Base-by-base conservation (phyloP, 2,329 filamentous ascomycete species). In the Cordyceps tenuipes region DNA sequence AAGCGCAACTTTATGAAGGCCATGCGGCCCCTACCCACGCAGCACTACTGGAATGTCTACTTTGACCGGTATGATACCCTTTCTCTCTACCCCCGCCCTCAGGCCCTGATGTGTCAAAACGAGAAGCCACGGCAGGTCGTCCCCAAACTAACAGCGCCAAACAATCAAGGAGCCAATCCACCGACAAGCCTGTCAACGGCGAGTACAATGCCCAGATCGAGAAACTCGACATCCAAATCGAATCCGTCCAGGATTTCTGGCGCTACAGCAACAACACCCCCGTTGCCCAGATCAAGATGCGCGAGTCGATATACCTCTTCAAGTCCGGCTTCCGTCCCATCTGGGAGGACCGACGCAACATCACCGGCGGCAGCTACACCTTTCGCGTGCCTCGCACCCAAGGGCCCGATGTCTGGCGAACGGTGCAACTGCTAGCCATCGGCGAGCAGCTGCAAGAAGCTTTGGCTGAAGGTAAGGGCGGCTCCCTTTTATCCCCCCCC, bases 331-430 rank as follows among this genome's bases (percentile, higher is more conserved):
- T 90, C 73, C 82, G 82, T 64, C 89, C 89, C 60, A 77, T 91
- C 66, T 91, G 88, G 88, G 89, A 91, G 75, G 93, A 97, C 71
- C 84, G 89, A 46, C 86, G 94, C 68, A 97, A 97, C 74, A 79
- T 88, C 62, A 81, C 86, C 63, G 93, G 93, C 57, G 93, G 93
- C 54, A 88, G 89, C 71, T 97, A 91, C 91, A 95, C 91, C 23
- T 96, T 97, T 75, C 86, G 92, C 55, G 87, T 97, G 49, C 86
- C 87, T 64, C 96, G 96, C 78, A 80, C 79, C 63, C 81, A 82
- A 43, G 84, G 84, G 6, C 82, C 85, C 3, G 87, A 87, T 67
- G 88, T 90, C 70, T 97, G 88, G 90, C 91, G 86, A 67, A 85
- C 87, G 70, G 81, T 96, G 63, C 84, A 91, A 76, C 77, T 93